These are phyloP conservation scores for Gaeumannomyces tritici DNA, from an alignment of 2,329 filamentous ascomycete genomes.

Conservation along the genomic window DNA sequence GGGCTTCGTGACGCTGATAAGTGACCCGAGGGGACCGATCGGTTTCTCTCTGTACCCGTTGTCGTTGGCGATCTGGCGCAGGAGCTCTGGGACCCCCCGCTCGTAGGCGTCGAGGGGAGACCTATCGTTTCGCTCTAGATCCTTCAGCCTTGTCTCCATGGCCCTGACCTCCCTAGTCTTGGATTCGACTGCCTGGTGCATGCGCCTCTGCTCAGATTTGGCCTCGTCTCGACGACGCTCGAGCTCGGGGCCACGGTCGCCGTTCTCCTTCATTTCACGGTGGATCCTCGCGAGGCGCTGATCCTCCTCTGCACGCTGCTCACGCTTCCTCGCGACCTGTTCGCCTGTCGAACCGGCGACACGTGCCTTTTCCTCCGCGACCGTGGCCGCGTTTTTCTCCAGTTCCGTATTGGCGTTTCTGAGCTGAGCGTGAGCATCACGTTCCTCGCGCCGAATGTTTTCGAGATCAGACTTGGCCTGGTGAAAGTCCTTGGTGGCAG, in stretches of 20 bases:
- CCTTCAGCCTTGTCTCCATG: conserved; percentile 38
- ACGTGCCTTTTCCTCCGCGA: conserved; percentile 46
- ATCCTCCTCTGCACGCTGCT: conserved; percentile 47
- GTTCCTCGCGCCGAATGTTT: conserved; percentile 51
- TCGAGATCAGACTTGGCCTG: conserved; percentile 42
- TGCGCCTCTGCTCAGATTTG: conserved; percentile 19
- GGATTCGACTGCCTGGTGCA: conserved; percentile 20
- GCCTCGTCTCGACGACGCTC: conserved; percentile 21
- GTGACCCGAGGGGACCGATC: conserved; percentile 72
- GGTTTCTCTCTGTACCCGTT: conserved; percentile 59
- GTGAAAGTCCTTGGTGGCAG: conserved; percentile 13
- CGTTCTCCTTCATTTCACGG: conserved; percentile 18
- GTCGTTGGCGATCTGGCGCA: conserved; percentile 63
- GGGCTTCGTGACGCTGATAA: conserved; percentile 67
- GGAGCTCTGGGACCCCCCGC: conserved; percentile 48
- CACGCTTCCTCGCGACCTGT: conserved; percentile 50
- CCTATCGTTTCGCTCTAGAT: conserved; percentile 46
- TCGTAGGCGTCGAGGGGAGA: conserved; percentile 57
- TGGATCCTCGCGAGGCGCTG: conserved; percentile 33
- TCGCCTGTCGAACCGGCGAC: conserved; percentile 59
- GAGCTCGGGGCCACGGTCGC: conserved; percentile 19
- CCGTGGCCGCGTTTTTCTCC: conserved; percentile 33
- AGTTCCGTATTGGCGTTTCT: conserved; percentile 40
- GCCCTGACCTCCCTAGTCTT: conserved; percentile 46
- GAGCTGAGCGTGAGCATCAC: conserved; percentile 51